Percentiles rank a stretch among this genome's conserved stretches.
Evolutionary conservation across 78 protist species (phyloP).

Genomic region (Dictyostelium discoideum): DNA sequence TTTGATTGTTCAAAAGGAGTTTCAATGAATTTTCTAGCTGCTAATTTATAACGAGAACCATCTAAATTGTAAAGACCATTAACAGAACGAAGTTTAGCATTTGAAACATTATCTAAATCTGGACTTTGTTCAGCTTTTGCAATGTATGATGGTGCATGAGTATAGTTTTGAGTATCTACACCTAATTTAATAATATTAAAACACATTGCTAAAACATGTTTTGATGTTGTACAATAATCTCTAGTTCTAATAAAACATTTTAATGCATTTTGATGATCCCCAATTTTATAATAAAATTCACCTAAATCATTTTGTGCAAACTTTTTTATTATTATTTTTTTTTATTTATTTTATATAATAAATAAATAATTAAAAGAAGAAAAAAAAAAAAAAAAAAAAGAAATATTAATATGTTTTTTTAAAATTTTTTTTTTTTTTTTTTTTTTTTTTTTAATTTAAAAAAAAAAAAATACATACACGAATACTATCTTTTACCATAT

Average conservation of each 20-base stretch:
- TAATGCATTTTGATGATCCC: conserved; percentile 87
- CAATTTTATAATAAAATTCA: conserved; percentile 80
- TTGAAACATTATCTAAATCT: conserved; percentile 44
- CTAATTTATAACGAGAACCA: conserved; percentile 52
- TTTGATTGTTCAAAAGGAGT: conserved; percentile 44
- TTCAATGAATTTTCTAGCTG: conserved; percentile 83
- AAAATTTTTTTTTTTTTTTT: too few species aligned
- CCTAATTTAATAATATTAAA: conserved; percentile 82
- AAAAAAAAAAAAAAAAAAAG: background rate
- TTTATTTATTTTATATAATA: too few species aligned
- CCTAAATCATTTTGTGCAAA: conserved; percentile 91
- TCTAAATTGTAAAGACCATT: conserved; percentile 85
- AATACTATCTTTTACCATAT: conserved; percentile 86
- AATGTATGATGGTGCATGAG: conserved; percentile 83
- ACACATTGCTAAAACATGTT: conserved; percentile 88
- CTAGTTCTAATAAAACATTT: conserved; percentile 92
- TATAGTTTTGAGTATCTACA: conserved; percentile 76
- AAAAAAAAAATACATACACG: conserved; percentile 32
- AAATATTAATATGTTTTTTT: too few species aligned
- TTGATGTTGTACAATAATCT: conserved; percentile 91
- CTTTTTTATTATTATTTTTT: background rate
- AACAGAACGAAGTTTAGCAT: conserved; percentile 70
- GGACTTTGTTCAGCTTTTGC: conserved; percentile 83
- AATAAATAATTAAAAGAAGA: background rate
- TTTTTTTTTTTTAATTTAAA: too few species aligned